Evolutionary conservation across 352 stramenopile genomes (phyloP), one percentile per base, ranked within the genome.

Genomic region (Phytopythium delawarense): DNA sequence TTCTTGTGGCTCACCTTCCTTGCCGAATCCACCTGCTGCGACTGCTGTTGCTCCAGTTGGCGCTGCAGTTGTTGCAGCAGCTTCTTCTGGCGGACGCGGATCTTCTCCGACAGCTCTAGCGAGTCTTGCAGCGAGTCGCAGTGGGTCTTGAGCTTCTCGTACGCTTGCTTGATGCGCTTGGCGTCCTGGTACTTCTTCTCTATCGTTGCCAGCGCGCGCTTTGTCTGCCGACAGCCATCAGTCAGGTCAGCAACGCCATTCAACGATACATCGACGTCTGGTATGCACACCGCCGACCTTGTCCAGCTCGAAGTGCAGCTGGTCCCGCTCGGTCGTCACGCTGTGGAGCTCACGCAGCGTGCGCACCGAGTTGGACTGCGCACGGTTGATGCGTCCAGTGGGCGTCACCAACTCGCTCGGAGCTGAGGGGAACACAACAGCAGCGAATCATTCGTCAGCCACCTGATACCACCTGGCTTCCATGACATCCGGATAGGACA

Each of bases 101-200:
- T 93, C 39, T 78, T 88, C 59, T 95, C 84, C 0, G 84, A 94
- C 39, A 95, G 67, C 18, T 93, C 79, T 8, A 95, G 67, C 9
- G 84, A 92, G 45, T 95, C 72, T 51, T 93, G 82, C 28, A 95
- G 66, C 28, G 79, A 88, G 28, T 83, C 78, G 37, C 84, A 95
- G 45, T 92, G 87, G 2, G 61, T 63, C 50, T 91, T 87, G 37
- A 93, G 78, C 57, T 89, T 84, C 28, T 87, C 72, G 62, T 88
- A 88, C 1, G 80, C 75, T 15, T 81, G 75, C 28, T 78, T 85
- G 52, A 69, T 74, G 35, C 82, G 79, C 30, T 48, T 49, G 4
- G 78, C 79, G 1, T 92, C 77, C 23, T 74, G 57, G 12, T 59
- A 62, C 57, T 88, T 91, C 45, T 78, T 81, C 61, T 89, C 68